Evolutionary conservation across 2,329 filamentous ascomycete genomes (phyloP).

Genomic region (Phaeoacremonium minimum): DNA sequence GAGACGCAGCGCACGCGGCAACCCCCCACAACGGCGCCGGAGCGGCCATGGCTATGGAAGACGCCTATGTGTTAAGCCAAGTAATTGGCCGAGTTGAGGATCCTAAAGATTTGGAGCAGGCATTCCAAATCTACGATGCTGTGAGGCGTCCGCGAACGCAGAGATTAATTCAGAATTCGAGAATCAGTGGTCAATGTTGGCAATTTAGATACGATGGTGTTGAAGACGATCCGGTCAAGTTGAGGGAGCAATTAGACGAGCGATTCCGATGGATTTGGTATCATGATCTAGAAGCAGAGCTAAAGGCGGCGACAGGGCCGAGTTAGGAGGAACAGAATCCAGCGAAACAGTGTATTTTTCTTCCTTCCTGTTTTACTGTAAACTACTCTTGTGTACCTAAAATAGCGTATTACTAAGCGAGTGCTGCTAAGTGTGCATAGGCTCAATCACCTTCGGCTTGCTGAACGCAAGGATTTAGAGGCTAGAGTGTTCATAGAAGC

Average conservation of each 20-base stretch:
- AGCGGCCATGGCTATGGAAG: conserved; percentile 13
- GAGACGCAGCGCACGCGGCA: conserved; percentile 8
- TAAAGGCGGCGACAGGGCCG: no score
- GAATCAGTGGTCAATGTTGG: no score
- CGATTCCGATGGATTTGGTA: conserved; percentile 26
- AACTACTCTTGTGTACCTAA: no score
- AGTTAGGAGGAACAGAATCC: no score
- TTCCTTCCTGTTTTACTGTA: no score
- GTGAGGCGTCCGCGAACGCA: conserved; percentile 22
- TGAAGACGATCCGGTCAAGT: conserved; percentile 21
- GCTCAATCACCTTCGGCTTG: no score
- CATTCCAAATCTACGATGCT: conserved; percentile 20
- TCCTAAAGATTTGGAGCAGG: conserved; percentile 7
- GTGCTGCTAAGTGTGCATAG: no score
- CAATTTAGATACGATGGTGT: conserved; percentile 23
- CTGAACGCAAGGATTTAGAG: no score
- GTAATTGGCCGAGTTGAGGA: conserved; percentile 2
- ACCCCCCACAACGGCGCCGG: conserved; percentile 13
- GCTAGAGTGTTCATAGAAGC: no score
- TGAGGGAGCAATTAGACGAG: conserved; percentile 20
- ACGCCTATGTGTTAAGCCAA: conserved; percentile 12
- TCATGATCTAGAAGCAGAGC: conserved; percentile 19
- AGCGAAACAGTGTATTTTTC: no score
- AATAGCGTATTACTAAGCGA: no score
- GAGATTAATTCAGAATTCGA: conserved; percentile 20